Percentiles rank a stretch among this genome's conserved stretches.
phyloP scores from a whole-genome alignment of 768 basidiomycete species.

The Boletus subcaerulescens region DNA sequence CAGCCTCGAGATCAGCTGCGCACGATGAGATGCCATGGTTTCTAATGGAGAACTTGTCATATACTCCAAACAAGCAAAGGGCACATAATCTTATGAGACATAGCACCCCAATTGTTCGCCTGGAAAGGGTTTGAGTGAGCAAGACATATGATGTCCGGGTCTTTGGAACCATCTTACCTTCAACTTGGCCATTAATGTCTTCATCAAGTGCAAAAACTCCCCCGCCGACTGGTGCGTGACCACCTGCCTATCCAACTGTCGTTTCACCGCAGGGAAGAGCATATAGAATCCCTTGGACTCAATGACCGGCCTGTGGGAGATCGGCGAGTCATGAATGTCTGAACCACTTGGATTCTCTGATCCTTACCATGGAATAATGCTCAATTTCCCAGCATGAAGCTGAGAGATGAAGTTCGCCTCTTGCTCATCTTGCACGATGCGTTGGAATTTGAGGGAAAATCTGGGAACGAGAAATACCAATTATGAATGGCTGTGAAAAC shows the following conservation, averaged over 20 bases:
- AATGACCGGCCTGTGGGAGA: constrained; percentile 46
- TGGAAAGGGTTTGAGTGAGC: constrained; percentile 17
- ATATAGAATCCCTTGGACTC: constrained; percentile 59
- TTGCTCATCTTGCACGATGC: constrained; percentile 60
- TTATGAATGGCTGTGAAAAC: background rate
- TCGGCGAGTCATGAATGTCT: background rate
- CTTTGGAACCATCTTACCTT: constrained; percentile 39
- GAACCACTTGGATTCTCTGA: background rate
- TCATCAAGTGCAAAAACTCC: constrained; percentile 54
- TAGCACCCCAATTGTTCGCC: constrained; percentile 66
- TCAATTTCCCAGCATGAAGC: constrained; percentile 52
- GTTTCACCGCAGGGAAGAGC: constrained; percentile 47
- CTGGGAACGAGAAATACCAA: constrained; percentile 22
- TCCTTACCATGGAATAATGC: constrained; percentile 57
- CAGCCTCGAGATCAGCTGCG: constrained; percentile 38
- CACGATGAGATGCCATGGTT: constrained; percentile 47
- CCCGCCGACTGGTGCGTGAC: constrained; percentile 50
- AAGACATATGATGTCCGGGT: background rate
- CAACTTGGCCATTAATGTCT: constrained; percentile 65
- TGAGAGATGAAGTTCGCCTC: constrained; percentile 60
- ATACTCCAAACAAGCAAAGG: background rate
- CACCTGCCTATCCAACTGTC: constrained; percentile 45
- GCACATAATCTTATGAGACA: constrained; percentile 47
- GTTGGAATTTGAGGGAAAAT: constrained; percentile 55
- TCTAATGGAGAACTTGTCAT: constrained; percentile 28